Percentiles rank a stretch among this genome's conserved stretches.
Conservation (phyloP, 768 basidiomycete genomes). For the Lactifluus echinatus region DNA sequence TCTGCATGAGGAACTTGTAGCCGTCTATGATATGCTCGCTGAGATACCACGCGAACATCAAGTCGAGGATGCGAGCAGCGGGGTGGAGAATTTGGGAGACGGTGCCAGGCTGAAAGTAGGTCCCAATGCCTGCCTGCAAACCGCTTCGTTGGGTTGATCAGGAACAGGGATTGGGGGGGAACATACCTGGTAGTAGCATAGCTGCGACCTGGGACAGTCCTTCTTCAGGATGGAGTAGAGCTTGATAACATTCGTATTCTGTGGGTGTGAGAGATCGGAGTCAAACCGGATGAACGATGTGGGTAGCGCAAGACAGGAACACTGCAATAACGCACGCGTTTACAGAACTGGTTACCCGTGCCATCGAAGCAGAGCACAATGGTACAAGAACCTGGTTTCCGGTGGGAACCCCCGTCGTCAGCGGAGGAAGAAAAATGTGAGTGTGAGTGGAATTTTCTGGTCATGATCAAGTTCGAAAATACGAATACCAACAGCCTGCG, state of each 20-base stretch:
- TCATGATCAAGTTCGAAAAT: background rate
- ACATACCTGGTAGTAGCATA: constrained; percentile 56
- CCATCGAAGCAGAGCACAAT: constrained; percentile 3
- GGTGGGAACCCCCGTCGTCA: background rate
- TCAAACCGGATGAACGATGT: background rate
- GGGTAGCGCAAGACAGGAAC: background rate
- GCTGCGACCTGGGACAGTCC: constrained; percentile 28
- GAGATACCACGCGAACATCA: constrained; percentile 70
- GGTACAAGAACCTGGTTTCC: background rate
- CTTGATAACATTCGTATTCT: constrained; percentile 36
- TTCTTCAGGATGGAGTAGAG: constrained; percentile 32
- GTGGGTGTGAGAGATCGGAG: background rate
- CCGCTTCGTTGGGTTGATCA: background rate
- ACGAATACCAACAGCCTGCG: background rate
- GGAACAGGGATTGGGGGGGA: background rate
- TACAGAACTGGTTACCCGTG: background rate
- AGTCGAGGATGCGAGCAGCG: constrained; percentile 56
- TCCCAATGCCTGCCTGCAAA: constrained; percentile 36
- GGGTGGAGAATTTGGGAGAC: constrained; percentile 49
- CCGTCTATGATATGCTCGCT: too few relatives aligned
- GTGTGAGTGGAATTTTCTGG: background rate
- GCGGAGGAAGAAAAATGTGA: background rate
- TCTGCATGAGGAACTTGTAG: constrained; percentile 61
- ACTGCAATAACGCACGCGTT: background rate
- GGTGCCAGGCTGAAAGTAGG: constrained; percentile 51